Evolutionary conservation across 1,139 yeast genomes (phyloP).

Genomic region (Candida pseudoviswanathii): DNA sequence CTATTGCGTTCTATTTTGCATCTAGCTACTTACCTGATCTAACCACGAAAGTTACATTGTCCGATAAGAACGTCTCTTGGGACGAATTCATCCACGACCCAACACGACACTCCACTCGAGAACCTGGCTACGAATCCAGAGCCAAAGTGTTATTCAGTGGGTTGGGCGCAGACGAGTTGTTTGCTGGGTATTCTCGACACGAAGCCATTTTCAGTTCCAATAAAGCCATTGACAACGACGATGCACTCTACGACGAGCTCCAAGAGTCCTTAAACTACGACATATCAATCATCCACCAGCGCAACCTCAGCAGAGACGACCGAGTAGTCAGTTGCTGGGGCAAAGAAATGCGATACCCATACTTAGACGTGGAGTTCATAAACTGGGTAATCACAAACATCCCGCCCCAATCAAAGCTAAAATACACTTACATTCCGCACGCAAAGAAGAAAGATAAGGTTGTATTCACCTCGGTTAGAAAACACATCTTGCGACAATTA

Average conservation of each 20-base stretch:
- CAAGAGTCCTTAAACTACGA: constrained; percentile 63
- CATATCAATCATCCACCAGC: constrained; percentile 67
- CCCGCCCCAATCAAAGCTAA: constrained; percentile 54
- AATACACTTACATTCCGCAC: constrained; percentile 31
- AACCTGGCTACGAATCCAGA: constrained; percentile 41
- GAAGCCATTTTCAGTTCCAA: constrained; percentile 47
- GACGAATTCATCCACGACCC: constrained; percentile 24
- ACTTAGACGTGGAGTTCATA: constrained; percentile 67
- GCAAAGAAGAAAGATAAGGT: constrained; percentile 28
- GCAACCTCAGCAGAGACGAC: constrained; percentile 92
- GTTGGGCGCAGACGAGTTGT: constrained; percentile 94
- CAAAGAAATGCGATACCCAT: constrained; percentile 89
- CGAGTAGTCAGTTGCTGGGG: constrained; percentile 86
- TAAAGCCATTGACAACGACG: constrained; percentile 21
- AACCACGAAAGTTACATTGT: constrained; percentile 31
- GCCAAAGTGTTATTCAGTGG: constrained; percentile 85
- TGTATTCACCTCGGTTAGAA: constrained; percentile 46
- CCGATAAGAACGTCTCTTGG: constrained; percentile 19
- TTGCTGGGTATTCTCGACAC: constrained; percentile 91
- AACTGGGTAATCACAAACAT: constrained; percentile 48
- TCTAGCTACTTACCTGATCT: constrained; percentile 29
- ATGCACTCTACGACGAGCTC: constrained; percentile 27
- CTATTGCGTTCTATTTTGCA: constrained; percentile 93
- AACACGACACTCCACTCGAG: constrained; percentile 10
- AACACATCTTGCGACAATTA: constrained; percentile 61